Percentiles rank a stretch among this genome's conserved stretches.
Conservation (phyloP, 768 basidiomycete genomes). For the Mycena galopus region DNA sequence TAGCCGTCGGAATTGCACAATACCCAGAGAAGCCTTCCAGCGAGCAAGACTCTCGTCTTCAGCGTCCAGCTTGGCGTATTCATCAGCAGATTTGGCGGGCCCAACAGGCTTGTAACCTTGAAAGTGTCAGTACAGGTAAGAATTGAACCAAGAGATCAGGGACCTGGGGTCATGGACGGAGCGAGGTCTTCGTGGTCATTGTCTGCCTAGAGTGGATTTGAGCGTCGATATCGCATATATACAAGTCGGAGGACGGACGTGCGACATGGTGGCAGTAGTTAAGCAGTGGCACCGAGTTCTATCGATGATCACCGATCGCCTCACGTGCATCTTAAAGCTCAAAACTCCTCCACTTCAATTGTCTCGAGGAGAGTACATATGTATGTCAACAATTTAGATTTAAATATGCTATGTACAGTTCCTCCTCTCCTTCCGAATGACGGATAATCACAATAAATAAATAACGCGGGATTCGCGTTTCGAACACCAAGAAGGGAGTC, state of each 20-base stretch:
- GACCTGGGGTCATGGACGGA: constrained; percentile 79
- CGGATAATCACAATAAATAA: constrained; percentile 23
- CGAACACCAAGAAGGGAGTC: constrained; percentile 9
- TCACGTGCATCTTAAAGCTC: not conserved
- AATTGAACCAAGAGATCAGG: constrained; percentile 24
- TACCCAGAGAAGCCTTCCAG: constrained; percentile 96
- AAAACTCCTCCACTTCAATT: not conserved
- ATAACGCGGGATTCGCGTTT: constrained; percentile 10
- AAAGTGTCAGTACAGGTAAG: constrained; percentile 22
- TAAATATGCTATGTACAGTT: constrained; percentile 34
- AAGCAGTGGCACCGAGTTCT: not conserved
- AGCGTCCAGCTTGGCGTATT: constrained; percentile 88
- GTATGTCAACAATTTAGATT: constrained; percentile 28
- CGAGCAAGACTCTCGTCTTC: constrained; percentile 93
- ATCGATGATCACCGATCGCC: too few species aligned
- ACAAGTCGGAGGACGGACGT: constrained; percentile 15
- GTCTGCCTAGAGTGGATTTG: constrained; percentile 46
- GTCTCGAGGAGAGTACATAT: constrained; percentile 24
- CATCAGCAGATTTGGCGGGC: constrained; percentile 77
- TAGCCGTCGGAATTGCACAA: constrained; percentile 59
- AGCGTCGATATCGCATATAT: constrained; percentile 9
- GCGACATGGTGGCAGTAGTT: constrained; percentile 23
- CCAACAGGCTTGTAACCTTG: constrained; percentile 81
- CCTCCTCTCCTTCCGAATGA: constrained; percentile 26
- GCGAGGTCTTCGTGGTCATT: constrained; percentile 81